Conservation (phyloP, 768 basidiomycete species). For the Tylopilus sp. region DNA sequence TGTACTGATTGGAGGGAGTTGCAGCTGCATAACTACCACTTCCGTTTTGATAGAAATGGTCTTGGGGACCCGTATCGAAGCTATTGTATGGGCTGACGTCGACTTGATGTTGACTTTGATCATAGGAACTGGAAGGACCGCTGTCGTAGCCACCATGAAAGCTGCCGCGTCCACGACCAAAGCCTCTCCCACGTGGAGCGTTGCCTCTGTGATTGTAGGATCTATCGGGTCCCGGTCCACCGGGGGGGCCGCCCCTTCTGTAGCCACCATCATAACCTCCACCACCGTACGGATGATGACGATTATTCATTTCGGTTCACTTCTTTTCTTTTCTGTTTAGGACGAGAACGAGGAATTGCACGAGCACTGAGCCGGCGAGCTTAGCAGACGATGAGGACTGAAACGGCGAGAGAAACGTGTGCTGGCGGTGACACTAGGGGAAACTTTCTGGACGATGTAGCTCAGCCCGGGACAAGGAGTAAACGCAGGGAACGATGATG, state of each 20-base stretch:
- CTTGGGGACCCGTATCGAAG: constrained; percentile 57
- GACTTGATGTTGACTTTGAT: constrained; percentile 61
- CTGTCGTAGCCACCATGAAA: constrained; percentile 55
- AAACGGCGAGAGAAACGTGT: constrained; percentile 17
- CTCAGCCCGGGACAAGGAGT: constrained; percentile 23
- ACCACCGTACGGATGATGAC: constrained; percentile 82
- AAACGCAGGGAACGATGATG: constrained; percentile 30
- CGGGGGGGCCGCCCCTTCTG: constrained; percentile 61
- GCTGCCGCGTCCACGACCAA: constrained; percentile 53
- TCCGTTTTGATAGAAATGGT: constrained; percentile 70
- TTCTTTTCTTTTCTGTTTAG: constrained; percentile 26
- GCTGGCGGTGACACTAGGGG: constrained; percentile 17
- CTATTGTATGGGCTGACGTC: constrained; percentile 65
- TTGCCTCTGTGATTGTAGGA: constrained; percentile 63
- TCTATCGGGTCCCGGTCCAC: constrained; percentile 72
- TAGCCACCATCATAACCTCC: constrained; percentile 58
- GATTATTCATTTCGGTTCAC: constrained; percentile 62
- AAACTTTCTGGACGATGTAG: constrained; percentile 22
- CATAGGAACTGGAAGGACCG: constrained; percentile 55
- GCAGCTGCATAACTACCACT: constrained; percentile 53
- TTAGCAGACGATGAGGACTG: constrained; percentile 23
- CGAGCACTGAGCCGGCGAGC: constrained; percentile 24
- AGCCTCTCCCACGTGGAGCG: constrained; percentile 43
- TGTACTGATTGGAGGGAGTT: constrained; percentile 52
- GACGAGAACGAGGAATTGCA: constrained; percentile 23